Percentiles rank a stretch among this genome's conserved stretches.
phyloP scores from a whole-genome alignment of 192 early-diverging fungal species.

The Coemansia sp. region DNA sequence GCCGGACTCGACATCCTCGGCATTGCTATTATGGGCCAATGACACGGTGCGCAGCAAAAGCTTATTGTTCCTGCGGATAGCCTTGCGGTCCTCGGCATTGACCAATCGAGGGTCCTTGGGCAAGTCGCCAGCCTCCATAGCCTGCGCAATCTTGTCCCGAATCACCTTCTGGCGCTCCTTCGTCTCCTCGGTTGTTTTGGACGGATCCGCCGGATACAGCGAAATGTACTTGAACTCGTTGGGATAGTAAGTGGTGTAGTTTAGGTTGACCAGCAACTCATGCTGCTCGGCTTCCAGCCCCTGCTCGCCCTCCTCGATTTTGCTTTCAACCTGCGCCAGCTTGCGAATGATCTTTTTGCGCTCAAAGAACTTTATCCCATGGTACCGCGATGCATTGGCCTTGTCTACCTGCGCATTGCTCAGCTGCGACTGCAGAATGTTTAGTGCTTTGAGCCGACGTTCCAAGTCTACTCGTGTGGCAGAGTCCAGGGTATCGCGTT shows the following conservation, averaged over 20 bases:
- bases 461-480: conserved; percentile 30
- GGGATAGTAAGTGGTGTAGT: conserved; percentile 49
- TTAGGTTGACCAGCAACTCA: conserved; percentile 27
- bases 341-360: conserved; percentile 43
- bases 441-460: conserved; percentile 31
- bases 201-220: conserved; percentile 33
- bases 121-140: conserved; percentile 28
- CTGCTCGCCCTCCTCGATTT: not conserved
- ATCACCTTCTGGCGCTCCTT: conserved; percentile 18
- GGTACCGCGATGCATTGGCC: conserved; percentile 36
- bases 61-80: conserved; percentile 25
- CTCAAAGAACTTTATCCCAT: conserved; percentile 44
- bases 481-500: conserved; percentile 13
- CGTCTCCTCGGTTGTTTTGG: conserved; percentile 23
- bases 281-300: not conserved
- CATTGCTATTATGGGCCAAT: conserved; percentile 10
- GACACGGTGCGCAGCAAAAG: conserved; percentile 32
- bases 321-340: conserved; percentile 19
- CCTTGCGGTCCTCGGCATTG: conserved; percentile 27
- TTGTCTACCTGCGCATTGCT: conserved; percentile 16
- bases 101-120: conserved; percentile 32
- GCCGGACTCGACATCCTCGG: not conserved
- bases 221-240: conserved; percentile 49
- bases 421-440: conserved; percentile 17
- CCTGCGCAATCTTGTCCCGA: conserved; percentile 12